Conservation (phyloP, 1,284 basidiomycete genomes). For the Apiotrichum siamense region DNA sequence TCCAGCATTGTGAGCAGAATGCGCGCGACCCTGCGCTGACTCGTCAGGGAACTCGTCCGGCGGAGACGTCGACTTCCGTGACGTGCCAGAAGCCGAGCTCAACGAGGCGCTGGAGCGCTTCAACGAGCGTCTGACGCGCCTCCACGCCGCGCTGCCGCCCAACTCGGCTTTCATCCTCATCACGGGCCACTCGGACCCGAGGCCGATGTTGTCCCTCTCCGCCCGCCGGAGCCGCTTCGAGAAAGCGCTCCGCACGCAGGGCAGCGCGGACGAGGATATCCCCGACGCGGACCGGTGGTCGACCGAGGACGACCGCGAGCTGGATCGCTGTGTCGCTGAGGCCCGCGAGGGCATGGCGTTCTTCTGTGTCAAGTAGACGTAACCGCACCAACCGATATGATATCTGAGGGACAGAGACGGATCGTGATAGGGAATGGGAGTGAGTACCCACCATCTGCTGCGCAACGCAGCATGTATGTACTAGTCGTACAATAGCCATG, state of each 20-base stretch:
- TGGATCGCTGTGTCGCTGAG: constrained; percentile 70
- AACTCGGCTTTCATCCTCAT: constrained; percentile 76
- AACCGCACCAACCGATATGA: too few relatives aligned
- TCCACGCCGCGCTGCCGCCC: constrained; percentile 65
- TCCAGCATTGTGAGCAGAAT: constrained; percentile 63
- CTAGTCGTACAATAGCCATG: neutral
- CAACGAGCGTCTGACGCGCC: constrained; percentile 56
- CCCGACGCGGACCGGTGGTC: constrained; percentile 48
- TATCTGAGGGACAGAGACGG: too few relatives aligned
- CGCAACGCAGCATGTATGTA: neutral
- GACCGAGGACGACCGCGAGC: constrained; percentile 62
- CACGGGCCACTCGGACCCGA: constrained; percentile 79
- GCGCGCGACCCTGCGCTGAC: neutral
- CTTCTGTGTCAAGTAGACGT: constrained; percentile 60
- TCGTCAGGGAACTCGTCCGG: constrained; percentile 8
- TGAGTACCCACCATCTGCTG: neutral
- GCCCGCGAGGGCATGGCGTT: constrained; percentile 76
- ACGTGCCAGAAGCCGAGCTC: constrained; percentile 10
- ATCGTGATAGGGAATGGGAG: too few relatives aligned
- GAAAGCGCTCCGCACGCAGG: constrained; percentile 54
- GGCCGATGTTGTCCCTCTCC: constrained; percentile 64
- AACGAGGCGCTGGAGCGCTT: constrained; percentile 47
- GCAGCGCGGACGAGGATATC: constrained; percentile 52
- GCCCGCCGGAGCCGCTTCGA: constrained; percentile 68
- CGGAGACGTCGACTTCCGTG: neutral